Percentiles rank a stretch among this genome's conserved stretches.
Conservation (phyloP, 306 rosid species). For the Quercus variabilis region DNA sequence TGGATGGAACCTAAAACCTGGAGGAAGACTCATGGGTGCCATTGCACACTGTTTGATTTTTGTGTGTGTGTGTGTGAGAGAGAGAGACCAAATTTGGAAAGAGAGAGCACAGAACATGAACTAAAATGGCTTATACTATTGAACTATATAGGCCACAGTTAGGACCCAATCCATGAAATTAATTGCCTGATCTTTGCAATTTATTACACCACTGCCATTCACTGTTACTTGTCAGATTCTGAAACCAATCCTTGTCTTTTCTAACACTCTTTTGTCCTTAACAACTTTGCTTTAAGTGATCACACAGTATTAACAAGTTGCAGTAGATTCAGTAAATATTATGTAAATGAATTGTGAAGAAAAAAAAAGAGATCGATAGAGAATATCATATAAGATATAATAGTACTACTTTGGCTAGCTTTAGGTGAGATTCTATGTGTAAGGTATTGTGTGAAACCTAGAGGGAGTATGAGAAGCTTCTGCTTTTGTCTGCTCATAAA, state of each 20-base stretch:
- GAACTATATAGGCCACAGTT: constrained; percentile 71
- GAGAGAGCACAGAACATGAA: constrained; percentile 16
- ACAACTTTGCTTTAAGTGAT: neutral
- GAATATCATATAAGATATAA: neutral
- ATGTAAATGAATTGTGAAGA: neutral
- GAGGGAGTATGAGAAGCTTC: constrained; percentile 85
- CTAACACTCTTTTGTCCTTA: neutral
- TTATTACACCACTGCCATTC: constrained; percentile 11
- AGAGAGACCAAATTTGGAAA: constrained; percentile 18
- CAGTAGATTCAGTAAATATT: constrained; percentile 17
- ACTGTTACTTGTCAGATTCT: neutral
- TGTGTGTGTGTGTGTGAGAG: constrained; percentile 11
- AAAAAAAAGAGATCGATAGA: neutral
- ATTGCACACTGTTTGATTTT: constrained; percentile 23
- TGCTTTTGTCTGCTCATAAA: constrained; percentile 98
- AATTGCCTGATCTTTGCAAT: constrained; percentile 14
- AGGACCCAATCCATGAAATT: constrained; percentile 6
- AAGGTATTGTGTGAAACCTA: constrained; percentile 57
- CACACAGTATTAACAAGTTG: neutral
- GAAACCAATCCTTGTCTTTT: neutral
- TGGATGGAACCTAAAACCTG: constrained; percentile 97
- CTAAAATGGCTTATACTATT: constrained; percentile 39
- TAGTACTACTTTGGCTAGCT: constrained; percentile 35
- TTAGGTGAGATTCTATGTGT: constrained; percentile 71
- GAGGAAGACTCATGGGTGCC: constrained; percentile 98